phyloP scores from a whole-genome alignment of 2,329 filamentous ascomycete species.

The Apiospora pterosperma region DNA sequence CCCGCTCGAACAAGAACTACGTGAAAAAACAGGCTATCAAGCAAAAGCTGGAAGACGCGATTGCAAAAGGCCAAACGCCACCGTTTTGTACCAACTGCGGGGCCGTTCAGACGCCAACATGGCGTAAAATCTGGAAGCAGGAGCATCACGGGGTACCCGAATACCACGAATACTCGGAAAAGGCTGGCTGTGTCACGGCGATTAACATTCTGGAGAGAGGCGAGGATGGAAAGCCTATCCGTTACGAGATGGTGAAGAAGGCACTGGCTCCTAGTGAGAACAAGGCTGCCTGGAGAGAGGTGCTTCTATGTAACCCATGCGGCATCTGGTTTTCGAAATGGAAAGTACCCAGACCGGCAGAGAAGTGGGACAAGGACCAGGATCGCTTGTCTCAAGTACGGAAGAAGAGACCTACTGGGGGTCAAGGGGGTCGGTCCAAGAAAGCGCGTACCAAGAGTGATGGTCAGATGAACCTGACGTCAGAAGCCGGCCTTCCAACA shows the following conservation, averaged over 20 bases:
- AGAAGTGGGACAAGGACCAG: slow-evolving; percentile 73
- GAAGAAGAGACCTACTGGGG: slow-evolving; percentile 43
- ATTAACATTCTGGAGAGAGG: slow-evolving; percentile 66
- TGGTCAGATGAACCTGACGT: slow-evolving; percentile 41
- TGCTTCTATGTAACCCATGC: slow-evolving; percentile 89
- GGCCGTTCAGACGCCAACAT: slow-evolving; percentile 92
- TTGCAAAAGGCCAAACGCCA: slow-evolving; percentile 79
- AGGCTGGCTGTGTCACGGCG: slow-evolving; percentile 70
- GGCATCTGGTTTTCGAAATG: slow-evolving; percentile 93
- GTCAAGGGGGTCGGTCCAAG: slow-evolving; percentile 38
- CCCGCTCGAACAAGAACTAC: slow-evolving; percentile 58
- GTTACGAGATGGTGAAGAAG: slow-evolving; percentile 79
- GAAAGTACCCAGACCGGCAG: slow-evolving; percentile 75
- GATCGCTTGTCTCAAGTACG: slow-evolving; percentile 49
- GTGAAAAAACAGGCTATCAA: slow-evolving; percentile 61
- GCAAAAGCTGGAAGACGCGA: slow-evolving; percentile 57
- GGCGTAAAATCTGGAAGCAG: slow-evolving; percentile 90
- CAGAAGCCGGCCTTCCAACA: slow-evolving; percentile 52
- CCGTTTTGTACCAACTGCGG: slow-evolving; percentile 91
- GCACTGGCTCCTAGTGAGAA: slow-evolving; percentile 59
- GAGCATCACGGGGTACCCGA: slow-evolving; percentile 66
- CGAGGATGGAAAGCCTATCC: slow-evolving; percentile 56
- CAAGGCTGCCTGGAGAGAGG: slow-evolving; percentile 64
- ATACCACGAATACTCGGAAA: slow-evolving; percentile 68
- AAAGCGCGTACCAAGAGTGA: slow-evolving; percentile 49